These are phyloP conservation scores for Daldinia loculata DNA, from an alignment of 495 filamentous ascomycete species.

Conservation along the genomic window DNA sequence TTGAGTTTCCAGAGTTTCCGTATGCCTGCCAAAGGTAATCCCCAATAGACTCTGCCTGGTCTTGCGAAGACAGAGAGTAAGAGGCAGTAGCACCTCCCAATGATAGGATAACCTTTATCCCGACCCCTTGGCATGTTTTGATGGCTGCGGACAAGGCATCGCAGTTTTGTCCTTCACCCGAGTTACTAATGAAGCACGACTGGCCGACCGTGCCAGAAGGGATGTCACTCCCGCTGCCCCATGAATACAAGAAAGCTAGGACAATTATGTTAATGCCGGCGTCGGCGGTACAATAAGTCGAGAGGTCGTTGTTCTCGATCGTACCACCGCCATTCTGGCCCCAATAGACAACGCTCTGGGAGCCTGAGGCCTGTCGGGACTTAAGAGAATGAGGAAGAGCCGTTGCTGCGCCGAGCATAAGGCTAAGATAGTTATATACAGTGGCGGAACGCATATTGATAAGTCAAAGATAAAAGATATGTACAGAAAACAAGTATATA, in stretches of 20 bases:
- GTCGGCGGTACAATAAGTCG: conserved; percentile 50
- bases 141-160: conserved; percentile 57
- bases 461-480: conserved; percentile 28
- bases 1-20: conserved; percentile 51
- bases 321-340: conserved; percentile 54
- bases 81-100: conserved; percentile 56
- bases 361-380: conserved; percentile 38
- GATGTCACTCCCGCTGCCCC: conserved; percentile 47
- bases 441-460: conserved; percentile 45
- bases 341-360: conserved; percentile 56
- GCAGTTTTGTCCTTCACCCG: conserved; percentile 54
- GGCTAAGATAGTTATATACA: conserved; percentile 42
- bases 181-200: conserved; percentile 48
- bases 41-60: conserved; percentile 58
- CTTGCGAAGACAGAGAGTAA: conserved; percentile 51
- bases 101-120: conserved; percentile 60
- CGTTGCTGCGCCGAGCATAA: conserved; percentile 42
- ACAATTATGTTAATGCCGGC: conserved; percentile 61
- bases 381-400: conserved; percentile 45
- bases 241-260: conserved; percentile 62
- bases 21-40: conserved; percentile 64
- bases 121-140: conserved; percentile 57
- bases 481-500: conserved; percentile 38
- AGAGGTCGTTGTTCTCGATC: conserved; percentile 54
- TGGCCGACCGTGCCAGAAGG: conserved; percentile 52